Evolutionary conservation across 345 rosid species (phyloP), one percentile per base, ranked within the genome.

Genomic region (Barbarea vulgaris): DNA sequence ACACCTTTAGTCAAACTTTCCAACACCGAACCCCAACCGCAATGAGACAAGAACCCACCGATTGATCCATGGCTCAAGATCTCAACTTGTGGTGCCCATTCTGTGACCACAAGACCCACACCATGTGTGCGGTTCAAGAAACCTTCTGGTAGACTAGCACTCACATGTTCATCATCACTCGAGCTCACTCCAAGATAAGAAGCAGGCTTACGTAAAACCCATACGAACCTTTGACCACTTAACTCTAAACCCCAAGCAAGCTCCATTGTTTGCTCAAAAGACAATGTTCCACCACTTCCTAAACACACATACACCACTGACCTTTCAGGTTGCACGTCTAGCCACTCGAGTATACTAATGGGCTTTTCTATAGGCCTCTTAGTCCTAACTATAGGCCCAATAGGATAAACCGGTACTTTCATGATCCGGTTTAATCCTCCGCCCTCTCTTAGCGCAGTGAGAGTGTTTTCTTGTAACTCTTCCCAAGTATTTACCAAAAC

Each of bases 21-120:
- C 9, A 87, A 51, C 0, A 76, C 76, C 4, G 94, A 91, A 28
- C 84, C 85, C 94, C 97, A 89, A 5, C 94, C 97, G 11, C 93
- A 81, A 37, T 91, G 97, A 6, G 94, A 81, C n/a, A 91, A 69
- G 71, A 89, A 89, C 11, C 87, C 90, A 6, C 92, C 97, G 2
- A 82, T 75, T 0, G 93, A 83, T 19, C 71, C 72, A 53, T 91
- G 96, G 64, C 70, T 58, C 76, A 91, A 72, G 52, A 91, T 83
- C 59, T 85, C 79, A 27, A 74, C 65, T 72, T 89, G 93, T 0
- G 89, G 89, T 19, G 86, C 89, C 98, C 94, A 90, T n/a, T 19
- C 44, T 1, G 86, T 77, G 10, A 88, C 72, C 37, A 87, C 70
- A 22, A 81, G 33, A 3, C 96, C 94, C 1, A 54, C 15, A 4